Evolutionary conservation across 352 stramenopile species (phyloP), one percentile per base, ranked within the genome.

Genomic region (Phytophthora pisi): DNA sequence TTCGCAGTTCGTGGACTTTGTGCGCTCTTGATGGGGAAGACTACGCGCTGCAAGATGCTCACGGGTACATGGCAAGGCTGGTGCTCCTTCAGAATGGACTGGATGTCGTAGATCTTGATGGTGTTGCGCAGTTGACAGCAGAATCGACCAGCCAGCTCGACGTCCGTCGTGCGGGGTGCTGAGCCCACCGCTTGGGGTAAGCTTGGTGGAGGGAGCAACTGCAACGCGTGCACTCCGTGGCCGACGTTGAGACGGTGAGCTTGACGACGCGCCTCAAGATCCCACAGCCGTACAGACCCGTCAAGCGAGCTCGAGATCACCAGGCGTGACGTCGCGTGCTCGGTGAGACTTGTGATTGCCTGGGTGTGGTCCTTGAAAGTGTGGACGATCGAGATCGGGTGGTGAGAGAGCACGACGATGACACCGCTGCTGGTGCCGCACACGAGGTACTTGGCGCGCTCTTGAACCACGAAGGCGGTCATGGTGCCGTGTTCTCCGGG

Each of bases 251-350:
- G 70, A 4, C 84, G 83, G 50, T 93, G 85, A 6, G 80, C 77
- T 51, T 90, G 82, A 7, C 80, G 75, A 3, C 84, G 74, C 3
- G 82, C 74, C 28, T 93, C 85, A 13, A 91, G 55, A 50, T 93
- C 82, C 82, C 81, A 93, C 5, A 93, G 65, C 30, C 82, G 71
- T 30, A 93, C 76, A 0, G 82, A 84, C 30, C 79, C 82, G 49
- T 93, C 85, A 0, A 93, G 70, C n/a, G 81, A 91, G 20, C 81
- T 90, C 2, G 85, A 93, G 31, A 93, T 70, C 13, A 91, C 68
- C 9, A 91, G 71, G 4, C 75, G 68, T 24, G 82, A 90, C 6
- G 81, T 63, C 5, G 64, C 38, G 51, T 90, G 82, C 20, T 90
- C 72, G 0, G 68, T 77, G 3, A 93, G 60, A 13, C 77, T 77